Base-by-base conservation (phyloP, 805 yeast species). In the Kluyveromyces nonfermentans region DNA sequence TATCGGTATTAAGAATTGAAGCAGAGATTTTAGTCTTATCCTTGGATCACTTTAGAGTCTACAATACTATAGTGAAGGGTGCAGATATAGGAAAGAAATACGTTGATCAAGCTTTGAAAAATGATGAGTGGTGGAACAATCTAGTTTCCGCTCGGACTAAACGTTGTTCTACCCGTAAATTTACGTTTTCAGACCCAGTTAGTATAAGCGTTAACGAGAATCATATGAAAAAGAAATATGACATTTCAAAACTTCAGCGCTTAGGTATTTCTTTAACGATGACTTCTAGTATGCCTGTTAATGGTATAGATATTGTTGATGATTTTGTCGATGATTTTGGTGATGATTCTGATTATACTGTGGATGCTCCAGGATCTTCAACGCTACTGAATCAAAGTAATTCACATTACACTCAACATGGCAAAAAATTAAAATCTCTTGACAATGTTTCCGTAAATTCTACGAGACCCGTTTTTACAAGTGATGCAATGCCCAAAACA, bases 111-210 rank as follows among this genome's bases (percentile, higher is more conserved):
- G 59, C 68, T 0, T 63, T 90, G 40, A 67, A 66, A 18, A 65
- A 70, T n/a, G 89, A 84, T 45, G 82, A 77, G 42, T 90, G 97
- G 97, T 93, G 96, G 96, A 65, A 65, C 37, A 81, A 81, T 44
- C 65, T 87, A 42, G 66, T 70, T 32, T 76, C 72, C 37, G 80
- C 84, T 0, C 72, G 96, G 45, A 57, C 62, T 5, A 59, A 64
- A 3, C 47, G 54, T 33, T 51, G 45, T 35, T 56, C 61, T 19
- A 50, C 47, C 33, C 53, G 49, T 52, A 50, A 59, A 45, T 67
- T 50, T 33, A 62, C 70, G 0, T 56, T 57, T 28, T 45, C 59
- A 53, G 52, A 64, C 44, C 46, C 67, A 48, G 44, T 63, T 19
- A 52, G 59, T 7, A 46, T 50, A 12, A 47, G 42, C 16, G 10